Percentiles rank a stretch among this genome's conserved stretches.
These are phyloP conservation scores for Zymoseptoria passerinii DNA, from an alignment of 2,329 filamentous ascomycete species.

Conservation along the genomic window DNA sequence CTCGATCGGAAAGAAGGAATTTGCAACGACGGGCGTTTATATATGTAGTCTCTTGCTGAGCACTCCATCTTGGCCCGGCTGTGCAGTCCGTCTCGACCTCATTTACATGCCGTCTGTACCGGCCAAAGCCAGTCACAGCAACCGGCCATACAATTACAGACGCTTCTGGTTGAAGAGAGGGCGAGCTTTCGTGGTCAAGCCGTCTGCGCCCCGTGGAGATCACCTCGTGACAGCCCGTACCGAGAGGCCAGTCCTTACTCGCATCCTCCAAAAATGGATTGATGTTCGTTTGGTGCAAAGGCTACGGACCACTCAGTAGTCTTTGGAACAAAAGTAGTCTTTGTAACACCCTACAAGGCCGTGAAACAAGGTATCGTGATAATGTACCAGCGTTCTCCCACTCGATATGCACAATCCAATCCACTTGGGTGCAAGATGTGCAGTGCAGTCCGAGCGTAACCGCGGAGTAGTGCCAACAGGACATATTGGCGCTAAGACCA, in stretches of 20 bases:
- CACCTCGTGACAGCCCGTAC: neutral
- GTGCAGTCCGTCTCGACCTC: neutral
- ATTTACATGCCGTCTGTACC: neutral
- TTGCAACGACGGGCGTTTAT: neutral
- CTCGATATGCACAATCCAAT: too few species aligned
- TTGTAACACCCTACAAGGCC: too few species aligned
- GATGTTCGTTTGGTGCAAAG: too few species aligned
- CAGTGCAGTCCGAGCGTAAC: too few species aligned
- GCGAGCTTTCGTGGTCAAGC: neutral
- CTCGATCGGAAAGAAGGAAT: neutral
- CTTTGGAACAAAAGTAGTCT: too few species aligned
- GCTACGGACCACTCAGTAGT: too few species aligned
- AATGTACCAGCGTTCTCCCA: too few species aligned
- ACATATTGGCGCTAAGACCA: neutral
- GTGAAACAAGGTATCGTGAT: too few species aligned
- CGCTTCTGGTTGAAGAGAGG: neutral
- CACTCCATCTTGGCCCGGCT: neutral
- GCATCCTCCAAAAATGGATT: neutral
- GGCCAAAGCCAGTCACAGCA: neutral
- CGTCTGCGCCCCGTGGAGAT: neutral
- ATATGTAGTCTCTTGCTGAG: neutral
- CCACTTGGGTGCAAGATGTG: too few species aligned
- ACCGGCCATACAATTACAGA: neutral
- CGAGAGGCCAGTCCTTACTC: neutral
- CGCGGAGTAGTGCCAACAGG: neutral